phyloP scores from a whole-genome alignment of 805 yeast species.

The Teunomyces panamensis region DNA sequence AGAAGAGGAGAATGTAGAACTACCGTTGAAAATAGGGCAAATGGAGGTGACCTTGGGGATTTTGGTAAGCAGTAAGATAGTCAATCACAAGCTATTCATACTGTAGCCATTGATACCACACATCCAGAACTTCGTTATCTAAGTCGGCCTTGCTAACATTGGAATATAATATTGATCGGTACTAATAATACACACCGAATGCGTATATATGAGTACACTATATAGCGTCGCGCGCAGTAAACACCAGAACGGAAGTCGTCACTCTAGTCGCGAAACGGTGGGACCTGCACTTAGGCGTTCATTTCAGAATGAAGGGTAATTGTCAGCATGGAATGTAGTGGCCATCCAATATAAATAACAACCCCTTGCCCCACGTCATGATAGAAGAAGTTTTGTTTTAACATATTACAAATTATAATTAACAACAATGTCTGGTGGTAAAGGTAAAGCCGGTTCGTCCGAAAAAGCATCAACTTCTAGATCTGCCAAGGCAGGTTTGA shows the following conservation, averaged over 20 bases:
- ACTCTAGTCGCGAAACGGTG: neutral
- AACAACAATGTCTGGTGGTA: slow-evolving; percentile 16
- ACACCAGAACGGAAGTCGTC: neutral
- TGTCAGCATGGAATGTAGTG: neutral
- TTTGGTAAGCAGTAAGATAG: too few species aligned
- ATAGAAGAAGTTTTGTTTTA: neutral
- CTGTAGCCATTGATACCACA: too few species aligned
- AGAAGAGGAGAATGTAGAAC: slow-evolving; percentile 1
- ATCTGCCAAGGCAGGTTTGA: slow-evolving; percentile 49
- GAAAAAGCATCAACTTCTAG: slow-evolving; percentile 50
- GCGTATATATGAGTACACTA: neutral
- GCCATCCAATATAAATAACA: neutral
- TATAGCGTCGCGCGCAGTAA: slow-evolving; percentile 1
- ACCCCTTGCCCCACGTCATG: slow-evolving; percentile 1
- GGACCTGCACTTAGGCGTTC: slow-evolving; percentile 1
- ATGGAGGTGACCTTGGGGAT: too few species aligned
- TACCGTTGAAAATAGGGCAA: too few species aligned
- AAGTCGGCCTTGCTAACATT: neutral
- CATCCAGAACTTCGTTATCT: neutral
- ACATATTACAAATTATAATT: slow-evolving; percentile 1
- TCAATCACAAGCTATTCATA: too few species aligned
- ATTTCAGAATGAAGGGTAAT: neutral
- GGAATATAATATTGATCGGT: neutral
- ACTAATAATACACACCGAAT: neutral
- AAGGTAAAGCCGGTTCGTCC: slow-evolving; percentile 43